phyloP scores from a whole-genome alignment of 23 red algal genomes.

The Gracilaria gracilis region DNA sequence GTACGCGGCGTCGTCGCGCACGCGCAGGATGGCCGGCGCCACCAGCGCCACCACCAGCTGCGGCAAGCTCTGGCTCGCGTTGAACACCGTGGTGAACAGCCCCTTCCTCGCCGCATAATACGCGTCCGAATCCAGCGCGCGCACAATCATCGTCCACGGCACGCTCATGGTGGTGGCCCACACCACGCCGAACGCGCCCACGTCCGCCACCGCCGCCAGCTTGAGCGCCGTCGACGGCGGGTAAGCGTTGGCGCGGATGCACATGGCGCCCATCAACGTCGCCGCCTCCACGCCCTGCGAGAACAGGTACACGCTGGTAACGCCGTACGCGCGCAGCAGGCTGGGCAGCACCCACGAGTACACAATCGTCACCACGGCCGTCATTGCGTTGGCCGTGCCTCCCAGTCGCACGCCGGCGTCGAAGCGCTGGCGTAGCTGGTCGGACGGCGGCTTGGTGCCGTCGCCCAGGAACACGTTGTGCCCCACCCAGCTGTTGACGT shows the following conservation, averaged over 20 bases:
- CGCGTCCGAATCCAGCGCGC: conserved; percentile 48
- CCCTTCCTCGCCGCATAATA: conserved; percentile 71
- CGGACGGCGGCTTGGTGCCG: conserved; percentile 26
- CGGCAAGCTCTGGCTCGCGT: conserved; percentile 76
- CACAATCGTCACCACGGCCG: conserved; percentile 67
- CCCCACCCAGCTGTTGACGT: conserved; percentile 87
- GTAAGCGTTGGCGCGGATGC: conserved; percentile 37
- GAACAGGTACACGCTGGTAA: conserved; percentile 64
- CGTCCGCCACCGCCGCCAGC: conserved; percentile 31
- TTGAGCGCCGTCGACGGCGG: conserved; percentile 34
- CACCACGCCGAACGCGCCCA: conserved; percentile 80
- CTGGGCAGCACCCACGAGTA: conserved; percentile 76
- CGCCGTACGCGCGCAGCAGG: conserved; percentile 57
- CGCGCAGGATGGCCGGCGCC: conserved; percentile 69
- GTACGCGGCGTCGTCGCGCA: conserved; percentile 58
- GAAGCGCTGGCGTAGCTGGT: conserved; percentile 60
- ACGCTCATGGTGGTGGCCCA: conserved; percentile 89
- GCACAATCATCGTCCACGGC: conserved; percentile 88
- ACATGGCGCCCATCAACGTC: conserved; percentile 36
- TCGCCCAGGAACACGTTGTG: conserved; percentile 83
- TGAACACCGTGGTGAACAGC: conserved; percentile 91
- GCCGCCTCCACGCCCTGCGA: conserved; percentile 84
- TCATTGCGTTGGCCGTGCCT: conserved; percentile 68
- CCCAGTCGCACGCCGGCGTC: conserved; percentile 91
- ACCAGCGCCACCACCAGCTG: conserved; percentile 79